Conservation (phyloP, 2,329 filamentous ascomycete genomes). For the Aureobasidium leucospermi region DNA sequence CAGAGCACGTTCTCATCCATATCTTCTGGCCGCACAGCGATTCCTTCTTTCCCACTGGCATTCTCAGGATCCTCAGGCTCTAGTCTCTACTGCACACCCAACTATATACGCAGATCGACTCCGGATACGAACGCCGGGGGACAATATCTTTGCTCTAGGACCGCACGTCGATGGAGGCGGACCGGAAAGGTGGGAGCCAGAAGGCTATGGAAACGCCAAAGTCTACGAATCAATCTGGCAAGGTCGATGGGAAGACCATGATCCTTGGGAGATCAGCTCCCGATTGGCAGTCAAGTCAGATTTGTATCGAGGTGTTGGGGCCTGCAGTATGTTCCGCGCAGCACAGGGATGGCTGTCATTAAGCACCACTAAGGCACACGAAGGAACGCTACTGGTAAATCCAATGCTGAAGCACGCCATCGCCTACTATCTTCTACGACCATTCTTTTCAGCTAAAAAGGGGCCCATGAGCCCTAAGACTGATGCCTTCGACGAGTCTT, state of each 20-base stretch:
- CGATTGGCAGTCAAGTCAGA: slow-evolving; percentile 63
- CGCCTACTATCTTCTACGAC: slow-evolving; percentile 71
- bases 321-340: slow-evolving; percentile 77
- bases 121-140: slow-evolving; percentile 47
- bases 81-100: slow-evolving; percentile 37
- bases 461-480: slow-evolving; percentile 28
- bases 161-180: slow-evolving; percentile 47
- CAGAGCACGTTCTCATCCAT: slow-evolving; percentile 39
- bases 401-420: slow-evolving; percentile 69
- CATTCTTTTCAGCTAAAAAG: slow-evolving; percentile 64
- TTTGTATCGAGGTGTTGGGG: slow-evolving; percentile 71
- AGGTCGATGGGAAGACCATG: slow-evolving; percentile 72
- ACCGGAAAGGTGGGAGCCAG: slow-evolving; percentile 46
- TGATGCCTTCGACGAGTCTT: slow-evolving; percentile 24
- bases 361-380: slow-evolving; percentile 59
- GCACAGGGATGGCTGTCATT: slow-evolving; percentile 87
- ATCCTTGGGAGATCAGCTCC: slow-evolving; percentile 70
- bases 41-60: slow-evolving; percentile 46
- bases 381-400: slow-evolving; percentile 77
- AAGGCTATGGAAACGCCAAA: slow-evolving; percentile 53
- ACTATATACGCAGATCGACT: slow-evolving; percentile 42
- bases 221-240: slow-evolving; percentile 68
- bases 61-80: slow-evolving; percentile 32
- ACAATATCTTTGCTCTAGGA: slow-evolving; percentile 44
- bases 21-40: slow-evolving; percentile 38